A percentile compares a stretch with the other conserved stretches of the same genome.
phyloP scores from a whole-genome alignment of 164 flowering plant genomes.

The Sedum album region DNA sequence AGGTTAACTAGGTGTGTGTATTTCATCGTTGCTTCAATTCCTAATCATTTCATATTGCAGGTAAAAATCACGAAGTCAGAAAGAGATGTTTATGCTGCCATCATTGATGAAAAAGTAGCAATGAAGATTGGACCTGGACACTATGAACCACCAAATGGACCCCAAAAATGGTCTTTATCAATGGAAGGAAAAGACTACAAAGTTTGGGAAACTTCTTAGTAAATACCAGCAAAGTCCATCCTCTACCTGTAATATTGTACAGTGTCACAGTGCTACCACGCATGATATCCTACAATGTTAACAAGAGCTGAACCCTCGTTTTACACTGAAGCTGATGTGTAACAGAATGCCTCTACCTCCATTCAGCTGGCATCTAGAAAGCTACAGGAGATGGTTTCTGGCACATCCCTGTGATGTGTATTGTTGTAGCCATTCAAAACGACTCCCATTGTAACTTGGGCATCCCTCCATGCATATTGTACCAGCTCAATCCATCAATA shows the following conservation, averaged over 20 bases:
- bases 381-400: neutral
- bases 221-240: neutral
- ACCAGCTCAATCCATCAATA: neutral
- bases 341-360: neutral
- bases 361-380: neutral
- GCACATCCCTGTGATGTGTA: neutral
- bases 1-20: neutral
- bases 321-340: neutral
- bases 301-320: neutral
- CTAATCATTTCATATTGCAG: constrained; percentile 26
- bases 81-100: constrained; percentile 86
- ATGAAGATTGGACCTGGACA: constrained; percentile 94
- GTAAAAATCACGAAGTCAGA: constrained; percentile 67
- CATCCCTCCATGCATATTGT: neutral
- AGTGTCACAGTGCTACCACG: neutral
- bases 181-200: constrained; percentile 79
- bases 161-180: constrained; percentile 45
- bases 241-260: neutral
- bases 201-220: constrained; percentile 74
- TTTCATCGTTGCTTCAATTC: neutral
- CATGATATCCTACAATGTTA: neutral
- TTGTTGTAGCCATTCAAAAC: neutral
- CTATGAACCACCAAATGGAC: constrained; percentile 62
- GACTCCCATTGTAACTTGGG: neutral
- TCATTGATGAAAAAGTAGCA: constrained; percentile 68